Percentiles rank a stretch among this genome's conserved stretches.
These are phyloP conservation scores for Zychaea mexicana DNA, from an alignment of 371 early-diverging fungal species.

Conservation along the genomic window DNA sequence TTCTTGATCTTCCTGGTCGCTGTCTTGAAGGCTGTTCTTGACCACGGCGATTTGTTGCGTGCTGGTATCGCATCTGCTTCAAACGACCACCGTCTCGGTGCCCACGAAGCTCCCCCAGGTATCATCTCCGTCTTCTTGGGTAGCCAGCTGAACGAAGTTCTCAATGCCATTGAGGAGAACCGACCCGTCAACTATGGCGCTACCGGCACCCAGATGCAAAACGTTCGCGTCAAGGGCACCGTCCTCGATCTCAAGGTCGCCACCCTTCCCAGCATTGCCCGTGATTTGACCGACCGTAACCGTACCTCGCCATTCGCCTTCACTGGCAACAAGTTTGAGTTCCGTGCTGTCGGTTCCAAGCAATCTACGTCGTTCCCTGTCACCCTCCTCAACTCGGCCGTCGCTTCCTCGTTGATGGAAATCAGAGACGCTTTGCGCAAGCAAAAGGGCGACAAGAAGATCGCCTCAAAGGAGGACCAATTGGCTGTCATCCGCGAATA, in stretches of 20 bases:
- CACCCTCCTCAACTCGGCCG: conserved; percentile 90
- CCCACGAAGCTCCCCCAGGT: conserved; percentile 97
- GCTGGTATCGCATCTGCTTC: conserved; percentile 90
- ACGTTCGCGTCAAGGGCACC: conserved; percentile 94
- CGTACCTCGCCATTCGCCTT: conserved; percentile 98
- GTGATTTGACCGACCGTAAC: conserved; percentile 98
- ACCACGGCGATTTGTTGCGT: conserved; percentile 73
- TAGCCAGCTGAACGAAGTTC: conserved; percentile 91
- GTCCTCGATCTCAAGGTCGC: conserved; percentile 94
- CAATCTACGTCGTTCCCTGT: conserved; percentile 97
- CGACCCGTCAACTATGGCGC: conserved; percentile 85
- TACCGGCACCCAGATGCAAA: conserved; percentile 76
- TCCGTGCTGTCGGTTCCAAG: conserved; percentile 98
- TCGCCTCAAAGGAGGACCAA: conserved; percentile 85
- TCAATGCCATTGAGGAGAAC: conserved; percentile 86
- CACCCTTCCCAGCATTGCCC: conserved; percentile 86
- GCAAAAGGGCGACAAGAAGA: conserved; percentile 78
- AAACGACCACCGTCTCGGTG: conserved; percentile 98
- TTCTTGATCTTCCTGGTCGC: conserved; percentile 95
- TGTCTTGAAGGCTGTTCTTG: conserved; percentile 86
- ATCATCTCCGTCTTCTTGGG: conserved; percentile 97
- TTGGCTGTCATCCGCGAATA: conserved; percentile 83
- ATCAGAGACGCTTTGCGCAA: conserved; percentile 72
- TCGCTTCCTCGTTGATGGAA: conserved; percentile 80
- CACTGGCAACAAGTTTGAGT: conserved; percentile 99